Evolutionary conservation across 2,329 filamentous ascomycete species (phyloP), one percentile per base, ranked within the genome.

Genomic region (Aureobasidium sp.): DNA sequence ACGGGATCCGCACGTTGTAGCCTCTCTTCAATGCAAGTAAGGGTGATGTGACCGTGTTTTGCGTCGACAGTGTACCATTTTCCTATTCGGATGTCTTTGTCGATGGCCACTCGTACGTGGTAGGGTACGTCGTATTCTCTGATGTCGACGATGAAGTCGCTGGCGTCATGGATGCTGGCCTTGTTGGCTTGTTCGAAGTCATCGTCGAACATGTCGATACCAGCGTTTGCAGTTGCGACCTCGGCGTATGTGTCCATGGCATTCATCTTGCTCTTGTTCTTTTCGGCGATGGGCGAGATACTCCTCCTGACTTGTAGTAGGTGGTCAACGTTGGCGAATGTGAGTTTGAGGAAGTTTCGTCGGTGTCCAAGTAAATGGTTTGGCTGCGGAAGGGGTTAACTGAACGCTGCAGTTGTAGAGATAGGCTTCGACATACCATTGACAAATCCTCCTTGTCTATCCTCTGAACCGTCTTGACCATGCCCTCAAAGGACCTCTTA

Each of bases 71-170:
- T 90, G 74, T 99, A 99, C 94, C 94, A 99, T 75, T 90, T 96
- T 75, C 91, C 94, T 66, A 95, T 92, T 68, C 94, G 86, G 70
- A 99, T 93, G 78, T 96, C 94, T 91, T 72, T 37, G 61, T 99
- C 94, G 78, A 99, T 99, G 76, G 95, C 90, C 78, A 99, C 93
- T 83, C 94, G 86, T 72, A 99, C 94, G 80, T 99, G 94, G 80
- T 99, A 99, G 67, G 94, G 95, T 70, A 99, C 95, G 77, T 99
- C 94, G 76, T 96, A 99, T 80, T 99, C 94, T 81, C 94, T 87
- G 74, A 99, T 96, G 82, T 99, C 95, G 78, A 97, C 84, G 82
- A 99, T 91, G 75, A 88, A 97, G 81, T 97, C 93, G 81, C 91
- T 96, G 63, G 93, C 91, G 75, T 97, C 92, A 68, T 87, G 81